phyloP scores from a whole-genome alignment of 495 filamentous ascomycete species.

The Acidiella bohemica region DNA sequence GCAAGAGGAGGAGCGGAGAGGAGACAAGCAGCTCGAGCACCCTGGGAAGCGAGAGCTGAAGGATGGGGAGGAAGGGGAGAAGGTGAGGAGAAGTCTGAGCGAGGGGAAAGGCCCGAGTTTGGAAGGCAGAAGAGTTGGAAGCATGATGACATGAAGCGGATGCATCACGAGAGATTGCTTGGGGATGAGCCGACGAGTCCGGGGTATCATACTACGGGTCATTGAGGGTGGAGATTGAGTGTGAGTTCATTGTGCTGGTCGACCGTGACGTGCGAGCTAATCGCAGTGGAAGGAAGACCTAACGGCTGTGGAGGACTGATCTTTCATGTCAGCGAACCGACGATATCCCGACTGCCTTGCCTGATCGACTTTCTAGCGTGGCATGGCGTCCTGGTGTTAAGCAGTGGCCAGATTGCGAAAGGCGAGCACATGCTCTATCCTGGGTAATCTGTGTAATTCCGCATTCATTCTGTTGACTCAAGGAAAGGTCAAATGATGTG shows the following conservation, averaged over 20 bases:
- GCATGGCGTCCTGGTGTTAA: neutral
- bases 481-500: too few relatives aligned
- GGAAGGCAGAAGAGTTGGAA: slow-evolving; percentile 13
- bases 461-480: too few relatives aligned
- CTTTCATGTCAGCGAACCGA: neutral
- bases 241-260: neutral
- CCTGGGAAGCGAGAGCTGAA: too few relatives aligned
- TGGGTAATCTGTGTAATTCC: too few relatives aligned
- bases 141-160: slow-evolving; percentile 3
- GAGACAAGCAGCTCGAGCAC: neutral
- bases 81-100: neutral
- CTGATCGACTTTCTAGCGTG: neutral
- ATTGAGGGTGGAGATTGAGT: neutral
- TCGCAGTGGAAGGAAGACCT: neutral
- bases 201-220: slow-evolving; percentile 5
- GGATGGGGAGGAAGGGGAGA: too few relatives aligned
- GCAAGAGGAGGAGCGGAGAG: slow-evolving; percentile 4
- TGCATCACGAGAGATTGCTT: slow-evolving; percentile 9
- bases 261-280: neutral
- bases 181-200: neutral
- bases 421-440: too few relatives aligned
- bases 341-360: neutral
- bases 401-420: too few relatives aligned
- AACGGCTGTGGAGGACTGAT: neutral
- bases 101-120: slow-evolving; percentile 12